Percentiles rank a stretch among this genome's conserved stretches.
Evolutionary conservation across 371 early-diverging fungal species (phyloP).

Genomic region (Encephalitozoon intestinalis): DNA sequence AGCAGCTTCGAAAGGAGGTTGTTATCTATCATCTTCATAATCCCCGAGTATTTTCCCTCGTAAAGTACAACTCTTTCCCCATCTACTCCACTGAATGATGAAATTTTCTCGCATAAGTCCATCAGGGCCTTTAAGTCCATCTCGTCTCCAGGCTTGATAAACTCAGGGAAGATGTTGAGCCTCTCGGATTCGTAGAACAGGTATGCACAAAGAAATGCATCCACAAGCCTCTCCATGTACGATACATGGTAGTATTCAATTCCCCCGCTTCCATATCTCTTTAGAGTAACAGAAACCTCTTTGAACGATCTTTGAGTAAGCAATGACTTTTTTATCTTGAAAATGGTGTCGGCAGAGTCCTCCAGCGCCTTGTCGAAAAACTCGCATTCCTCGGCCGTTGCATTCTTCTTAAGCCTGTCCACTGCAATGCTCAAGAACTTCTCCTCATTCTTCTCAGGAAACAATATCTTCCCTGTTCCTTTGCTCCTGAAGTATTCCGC

Average conservation of each 20-base stretch:
- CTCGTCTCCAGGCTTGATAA: conserved; percentile 94
- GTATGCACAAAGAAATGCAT: conserved; percentile 93
- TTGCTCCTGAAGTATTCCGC: conserved; percentile 94
- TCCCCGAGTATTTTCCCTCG: conserved; percentile 75
- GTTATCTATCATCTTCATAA: conserved; percentile 89
- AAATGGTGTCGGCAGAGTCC: conserved; percentile 81
- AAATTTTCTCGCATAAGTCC: conserved; percentile 92
- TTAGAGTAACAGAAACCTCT: conserved; percentile 93
- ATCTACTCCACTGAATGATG: conserved; percentile 79
- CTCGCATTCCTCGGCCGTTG: conserved; percentile 88
- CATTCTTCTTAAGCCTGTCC: conserved; percentile 81
- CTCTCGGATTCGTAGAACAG: conserved; percentile 89
- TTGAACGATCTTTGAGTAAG: conserved; percentile 94
- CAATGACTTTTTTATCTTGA: conserved; percentile 81
- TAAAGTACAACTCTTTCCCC: conserved; percentile 74
- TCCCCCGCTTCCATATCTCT: conserved; percentile 84
- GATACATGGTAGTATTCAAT: conserved; percentile 90
- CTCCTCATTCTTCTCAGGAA: conserved; percentile 96
- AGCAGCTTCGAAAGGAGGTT: conserved; percentile 84
- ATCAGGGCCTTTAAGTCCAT: conserved; percentile 85
- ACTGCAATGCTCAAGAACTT: conserved; percentile 83
- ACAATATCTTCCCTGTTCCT: conserved; percentile 88
- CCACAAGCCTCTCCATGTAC: conserved; percentile 91
- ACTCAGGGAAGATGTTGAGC: conserved; percentile 78
- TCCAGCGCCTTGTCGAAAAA: conserved; percentile 91